Evolutionary conservation across 768 basidiomycete species (phyloP).

Genomic region (Fomitopsis serialis): DNA sequence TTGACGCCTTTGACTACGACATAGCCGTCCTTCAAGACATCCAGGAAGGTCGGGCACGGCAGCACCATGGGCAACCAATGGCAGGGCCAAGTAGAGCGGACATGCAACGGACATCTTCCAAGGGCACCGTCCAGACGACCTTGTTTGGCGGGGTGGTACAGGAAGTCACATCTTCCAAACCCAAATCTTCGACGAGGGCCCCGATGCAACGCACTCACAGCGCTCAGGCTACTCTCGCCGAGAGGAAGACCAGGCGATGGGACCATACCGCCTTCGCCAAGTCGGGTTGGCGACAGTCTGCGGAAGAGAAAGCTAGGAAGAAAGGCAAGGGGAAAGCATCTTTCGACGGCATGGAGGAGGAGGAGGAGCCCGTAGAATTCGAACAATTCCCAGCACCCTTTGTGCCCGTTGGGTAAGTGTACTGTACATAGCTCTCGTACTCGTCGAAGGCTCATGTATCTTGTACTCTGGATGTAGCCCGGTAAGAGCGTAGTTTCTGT

Average conservation of each 20-base stretch:
- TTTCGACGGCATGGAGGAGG: constrained; percentile 43
- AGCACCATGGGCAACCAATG: constrained; percentile 27
- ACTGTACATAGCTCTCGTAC: not conserved
- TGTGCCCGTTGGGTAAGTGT: constrained; percentile 17
- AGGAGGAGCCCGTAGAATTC: constrained; percentile 59
- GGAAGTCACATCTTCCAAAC: constrained; percentile 21
- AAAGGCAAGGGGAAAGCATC: constrained; percentile 36
- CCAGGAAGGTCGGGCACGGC: constrained; percentile 40
- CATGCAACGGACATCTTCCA: constrained; percentile 22
- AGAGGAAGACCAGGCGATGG: constrained; percentile 75
- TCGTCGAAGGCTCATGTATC: not conserved
- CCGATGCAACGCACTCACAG: constrained; percentile 36
- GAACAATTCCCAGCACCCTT: constrained; percentile 82
- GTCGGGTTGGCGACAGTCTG: constrained; percentile 57
- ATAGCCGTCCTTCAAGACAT: constrained; percentile 48
- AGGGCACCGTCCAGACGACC: constrained; percentile 53
- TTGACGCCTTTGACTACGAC: constrained; percentile 39
- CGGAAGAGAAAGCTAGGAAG: constrained; percentile 46
- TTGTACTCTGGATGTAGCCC: not conserved
- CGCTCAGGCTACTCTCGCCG: constrained; percentile 14
- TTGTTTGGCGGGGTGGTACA: constrained; percentile 57
- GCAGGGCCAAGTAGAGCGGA: constrained; percentile 30
- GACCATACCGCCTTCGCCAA: constrained; percentile 87
- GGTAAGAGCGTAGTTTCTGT: not conserved
- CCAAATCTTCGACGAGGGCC: constrained; percentile 20